Conservation (phyloP, 768 basidiomycete genomes). For the Punctularia strigosozonata region DNA sequence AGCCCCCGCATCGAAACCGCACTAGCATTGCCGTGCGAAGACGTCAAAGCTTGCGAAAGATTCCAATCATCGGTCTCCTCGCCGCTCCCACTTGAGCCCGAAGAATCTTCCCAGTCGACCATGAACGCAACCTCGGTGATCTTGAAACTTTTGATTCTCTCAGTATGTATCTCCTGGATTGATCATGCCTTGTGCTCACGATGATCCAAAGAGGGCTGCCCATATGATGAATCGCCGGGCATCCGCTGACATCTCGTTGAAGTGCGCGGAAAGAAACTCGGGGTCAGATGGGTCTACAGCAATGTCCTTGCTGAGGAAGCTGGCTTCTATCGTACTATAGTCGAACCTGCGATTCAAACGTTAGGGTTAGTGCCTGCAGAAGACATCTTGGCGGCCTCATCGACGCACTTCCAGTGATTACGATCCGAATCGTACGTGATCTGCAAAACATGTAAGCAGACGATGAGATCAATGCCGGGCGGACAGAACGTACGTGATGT, state of each 20-base stretch:
- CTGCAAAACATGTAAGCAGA: conserved; percentile 18
- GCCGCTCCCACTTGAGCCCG: conserved; percentile 36
- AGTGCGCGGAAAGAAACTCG: conserved; percentile 45
- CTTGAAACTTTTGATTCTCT: conserved; percentile 39
- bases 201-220: conserved; percentile 66
- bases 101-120: conserved; percentile 64
- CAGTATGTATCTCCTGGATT: background rate
- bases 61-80: conserved; percentile 32
- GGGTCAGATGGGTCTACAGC: conserved; percentile 49
- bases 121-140: conserved; percentile 61
- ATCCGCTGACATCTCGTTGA: conserved; percentile 50
- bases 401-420: conserved; percentile 56
- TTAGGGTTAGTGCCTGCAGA: background rate
- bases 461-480: background rate
- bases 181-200: conserved; percentile 25
- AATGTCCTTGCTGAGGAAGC: conserved; percentile 36
- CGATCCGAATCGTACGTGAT: conserved; percentile 54
- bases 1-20: conserved; percentile 57
- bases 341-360: conserved; percentile 30
- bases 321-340: conserved; percentile 42
- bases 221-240: conserved; percentile 56
- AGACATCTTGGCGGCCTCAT: background rate
- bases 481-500: conserved; percentile 33
- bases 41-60: conserved; percentile 38
- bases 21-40: conserved; percentile 30